Evolutionary conservation across 208 protist genomes (phyloP).

Genomic region (Crithidia expoeki): DNA sequence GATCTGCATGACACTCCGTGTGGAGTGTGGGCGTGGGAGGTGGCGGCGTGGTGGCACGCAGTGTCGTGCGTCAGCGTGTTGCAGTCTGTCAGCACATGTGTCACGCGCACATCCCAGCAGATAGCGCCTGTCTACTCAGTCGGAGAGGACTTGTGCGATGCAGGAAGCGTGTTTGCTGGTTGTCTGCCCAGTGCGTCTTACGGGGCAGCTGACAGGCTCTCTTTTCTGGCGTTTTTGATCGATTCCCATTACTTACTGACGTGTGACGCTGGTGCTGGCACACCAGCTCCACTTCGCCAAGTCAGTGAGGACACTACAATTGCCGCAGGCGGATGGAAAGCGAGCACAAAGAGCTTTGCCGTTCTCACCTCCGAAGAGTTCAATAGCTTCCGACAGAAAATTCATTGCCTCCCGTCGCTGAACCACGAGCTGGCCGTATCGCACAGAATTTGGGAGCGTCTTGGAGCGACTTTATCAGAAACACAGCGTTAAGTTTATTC

Average conservation of each 20-base stretch:
- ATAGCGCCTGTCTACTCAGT: neutral
- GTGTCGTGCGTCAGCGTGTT: constrained; percentile 20
- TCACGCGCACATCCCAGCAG: neutral
- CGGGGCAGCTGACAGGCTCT: constrained; percentile 7
- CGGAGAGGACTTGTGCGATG: neutral
- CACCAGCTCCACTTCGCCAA: neutral
- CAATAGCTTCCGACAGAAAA: neutral
- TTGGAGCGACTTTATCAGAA: neutral
- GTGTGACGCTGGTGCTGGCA: neutral
- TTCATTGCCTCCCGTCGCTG: neutral
- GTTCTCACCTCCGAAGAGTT: neutral
- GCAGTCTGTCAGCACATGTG: constrained; percentile 9
- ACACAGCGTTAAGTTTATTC: neutral
- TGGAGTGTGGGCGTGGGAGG: neutral
- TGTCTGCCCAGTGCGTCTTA: constrained; percentile 17
- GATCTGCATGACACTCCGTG: neutral
- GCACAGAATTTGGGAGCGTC: neutral
- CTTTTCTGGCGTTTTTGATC: constrained; percentile 4
- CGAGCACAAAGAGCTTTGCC: neutral
- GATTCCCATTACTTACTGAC: neutral
- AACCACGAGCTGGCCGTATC: neutral
- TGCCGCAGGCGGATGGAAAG: neutral
- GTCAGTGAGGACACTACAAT: neutral
- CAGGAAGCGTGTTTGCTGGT: constrained; percentile 10
- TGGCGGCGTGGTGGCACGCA: constrained; percentile 29